A percentile compares a stretch with the other conserved stretches of the same genome.
These are phyloP conservation scores for Mycena floridula DNA, from an alignment of 768 basidiomycete species.

Conservation along the genomic window DNA sequence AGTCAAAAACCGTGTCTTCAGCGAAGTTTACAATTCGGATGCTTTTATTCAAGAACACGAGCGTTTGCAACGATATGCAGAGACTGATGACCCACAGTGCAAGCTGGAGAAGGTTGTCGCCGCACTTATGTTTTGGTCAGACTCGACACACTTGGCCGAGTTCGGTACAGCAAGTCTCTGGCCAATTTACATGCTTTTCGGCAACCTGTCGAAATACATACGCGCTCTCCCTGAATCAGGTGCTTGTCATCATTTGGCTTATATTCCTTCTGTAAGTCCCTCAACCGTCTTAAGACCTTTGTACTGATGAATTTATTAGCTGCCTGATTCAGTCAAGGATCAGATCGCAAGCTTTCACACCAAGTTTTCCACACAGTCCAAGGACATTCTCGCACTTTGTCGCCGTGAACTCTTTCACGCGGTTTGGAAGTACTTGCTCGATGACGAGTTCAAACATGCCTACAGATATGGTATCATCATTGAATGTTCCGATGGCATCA, in stretches of 20 bases:
- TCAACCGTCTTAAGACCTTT: constrained; percentile 35
- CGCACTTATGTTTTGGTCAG: constrained; percentile 25
- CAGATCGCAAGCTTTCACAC: constrained; percentile 7
- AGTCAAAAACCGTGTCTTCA: no score
- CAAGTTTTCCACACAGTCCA: constrained; percentile 1
- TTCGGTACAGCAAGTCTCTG: constrained; percentile 30
- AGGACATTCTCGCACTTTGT: constrained; percentile 21
- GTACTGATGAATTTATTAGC: constrained; percentile 24
- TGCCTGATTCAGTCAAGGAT: constrained; percentile 24
- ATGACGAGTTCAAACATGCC: constrained; percentile 20
- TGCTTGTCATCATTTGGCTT: no score
- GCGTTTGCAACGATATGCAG: no score
- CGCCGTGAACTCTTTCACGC: constrained; percentile 24
- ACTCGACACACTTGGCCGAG: constrained; percentile 26
- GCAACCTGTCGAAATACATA: constrained; percentile 31
- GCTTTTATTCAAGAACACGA: no score
- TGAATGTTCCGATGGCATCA: constrained; percentile 20
- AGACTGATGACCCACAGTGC: no score
- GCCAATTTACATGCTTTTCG: constrained; percentile 34
- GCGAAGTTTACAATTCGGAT: no score
- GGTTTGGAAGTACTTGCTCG: constrained; percentile 19
- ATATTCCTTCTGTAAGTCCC: no score
- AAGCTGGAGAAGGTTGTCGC: no score
- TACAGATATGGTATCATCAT: constrained; percentile 23
- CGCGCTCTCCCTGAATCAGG: constrained; percentile 19